Conservation (phyloP, 2,329 filamentous ascomycete genomes). For the Paracoccidioides lutzii region DNA sequence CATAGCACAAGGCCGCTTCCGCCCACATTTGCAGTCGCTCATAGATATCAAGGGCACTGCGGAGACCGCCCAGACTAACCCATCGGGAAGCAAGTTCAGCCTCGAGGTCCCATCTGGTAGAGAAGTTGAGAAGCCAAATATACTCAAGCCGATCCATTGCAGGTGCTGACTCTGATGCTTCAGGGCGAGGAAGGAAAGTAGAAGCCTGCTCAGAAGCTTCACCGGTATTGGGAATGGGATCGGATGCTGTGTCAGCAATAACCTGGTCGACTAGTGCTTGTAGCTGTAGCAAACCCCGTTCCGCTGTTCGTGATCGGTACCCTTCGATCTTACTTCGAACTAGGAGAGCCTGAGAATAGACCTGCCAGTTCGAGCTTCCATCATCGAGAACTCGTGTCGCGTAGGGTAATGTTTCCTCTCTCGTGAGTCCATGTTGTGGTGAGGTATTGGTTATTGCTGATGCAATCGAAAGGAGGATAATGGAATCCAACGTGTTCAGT, state of each 20-base stretch:
- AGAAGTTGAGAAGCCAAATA: constrained; percentile 69
- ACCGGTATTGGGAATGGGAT: constrained; percentile 20
- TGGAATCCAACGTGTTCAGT: constrained; percentile 71
- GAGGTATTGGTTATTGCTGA: constrained; percentile 86
- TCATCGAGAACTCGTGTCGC: constrained; percentile 77
- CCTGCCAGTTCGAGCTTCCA: constrained; percentile 91
- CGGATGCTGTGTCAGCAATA: constrained; percentile 61
- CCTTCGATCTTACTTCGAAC: constrained; percentile 83
- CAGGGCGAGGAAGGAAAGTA: constrained; percentile 68
- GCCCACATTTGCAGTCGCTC: constrained; percentile 88
- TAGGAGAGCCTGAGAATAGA: constrained; percentile 86
- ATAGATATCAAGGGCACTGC: constrained; percentile 90
- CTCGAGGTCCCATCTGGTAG: constrained; percentile 86
- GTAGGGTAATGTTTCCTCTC: constrained; percentile 89
- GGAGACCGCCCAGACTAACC: constrained; percentile 73
- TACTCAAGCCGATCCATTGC: constrained; percentile 61
- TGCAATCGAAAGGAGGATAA: constrained; percentile 64
- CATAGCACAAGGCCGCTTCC: constrained; percentile 83
- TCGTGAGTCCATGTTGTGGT: constrained; percentile 68
- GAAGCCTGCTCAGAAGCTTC: constrained; percentile 42
- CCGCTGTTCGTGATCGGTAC: constrained; percentile 72
- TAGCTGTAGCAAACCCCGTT: constrained; percentile 79
- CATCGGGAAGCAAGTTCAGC: constrained; percentile 87
- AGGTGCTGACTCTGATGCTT: constrained; percentile 63
- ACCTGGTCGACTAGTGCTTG: constrained; percentile 94